Percentiles rank a stretch among this genome's conserved stretches.
Evolutionary conservation across 164 flowering plant genomes (phyloP).

Genomic region (Stephania japonica): DNA sequence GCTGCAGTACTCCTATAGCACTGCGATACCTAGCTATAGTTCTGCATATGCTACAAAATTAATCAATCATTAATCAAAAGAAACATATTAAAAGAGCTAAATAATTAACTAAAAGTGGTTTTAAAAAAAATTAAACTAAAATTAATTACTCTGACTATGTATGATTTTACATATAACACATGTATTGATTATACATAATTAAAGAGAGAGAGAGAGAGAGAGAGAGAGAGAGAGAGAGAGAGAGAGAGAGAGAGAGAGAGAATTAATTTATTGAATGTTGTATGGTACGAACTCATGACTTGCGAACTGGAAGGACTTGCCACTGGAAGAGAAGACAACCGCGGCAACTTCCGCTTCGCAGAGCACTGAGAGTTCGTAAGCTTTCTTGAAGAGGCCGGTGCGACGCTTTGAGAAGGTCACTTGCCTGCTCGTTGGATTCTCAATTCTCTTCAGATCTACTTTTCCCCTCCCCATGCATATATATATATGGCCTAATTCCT

Average conservation of each 20-base stretch:
- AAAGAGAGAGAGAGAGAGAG: too few species aligned
- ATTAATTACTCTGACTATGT: too few species aligned
- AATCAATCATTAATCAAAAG: not conserved
- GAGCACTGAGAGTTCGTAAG: slow-evolving; percentile 47
- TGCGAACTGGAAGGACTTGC: slow-evolving; percentile 36
- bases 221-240: too few species aligned
- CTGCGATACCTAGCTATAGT: slow-evolving; percentile 33
- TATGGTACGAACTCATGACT: slow-evolving; percentile 34
- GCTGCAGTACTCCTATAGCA: slow-evolving; percentile 26
- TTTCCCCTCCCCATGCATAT: slow-evolving; percentile 54
- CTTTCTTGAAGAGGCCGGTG: slow-evolving; percentile 57
- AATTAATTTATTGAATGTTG: not conserved
- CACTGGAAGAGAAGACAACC: slow-evolving; percentile 43
- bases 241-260: too few species aligned
- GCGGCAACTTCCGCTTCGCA: slow-evolving; percentile 57
- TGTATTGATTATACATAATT: not conserved
- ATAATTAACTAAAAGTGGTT: too few species aligned
- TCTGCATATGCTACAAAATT: slow-evolving; percentile 34
- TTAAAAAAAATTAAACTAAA: too few species aligned
- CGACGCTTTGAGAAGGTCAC: slow-evolving; percentile 53
- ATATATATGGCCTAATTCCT: not conserved
- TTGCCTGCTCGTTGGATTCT: slow-evolving; percentile 49
- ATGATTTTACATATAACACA: not conserved
- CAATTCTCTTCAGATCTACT: slow-evolving; percentile 54
- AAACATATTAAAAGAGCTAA: not conserved